phyloP scores from a whole-genome alignment of 1,139 yeast genomes.

The Pichia sp. region DNA sequence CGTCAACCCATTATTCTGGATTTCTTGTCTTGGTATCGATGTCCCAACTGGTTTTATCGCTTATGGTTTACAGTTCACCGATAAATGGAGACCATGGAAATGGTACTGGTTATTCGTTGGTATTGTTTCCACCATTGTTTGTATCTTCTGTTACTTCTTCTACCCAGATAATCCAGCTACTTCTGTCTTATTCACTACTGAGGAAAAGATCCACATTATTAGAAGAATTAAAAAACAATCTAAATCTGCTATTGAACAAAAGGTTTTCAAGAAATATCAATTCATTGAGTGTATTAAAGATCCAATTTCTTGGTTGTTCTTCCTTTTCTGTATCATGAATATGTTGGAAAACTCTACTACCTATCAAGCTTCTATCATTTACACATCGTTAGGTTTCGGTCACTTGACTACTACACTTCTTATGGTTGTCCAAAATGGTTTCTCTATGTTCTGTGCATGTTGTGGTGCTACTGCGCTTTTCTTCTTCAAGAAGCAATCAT shows the following conservation, averaged over 20 bases:
- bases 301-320: conserved; percentile 40
- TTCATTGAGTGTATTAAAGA: conserved; percentile 39
- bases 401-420: conserved; percentile 47
- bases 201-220: conserved; percentile 37
- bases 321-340: conserved; percentile 34
- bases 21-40: conserved; percentile 35
- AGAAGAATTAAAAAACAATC: conserved; percentile 34
- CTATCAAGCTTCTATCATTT: conserved; percentile 40
- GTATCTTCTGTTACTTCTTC: conserved; percentile 28
- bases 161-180: conserved; percentile 39
- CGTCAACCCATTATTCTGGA: conserved; percentile 37
- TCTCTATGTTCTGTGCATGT: conserved; percentile 19
- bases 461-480: conserved; percentile 19
- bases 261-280: conserved; percentile 36
- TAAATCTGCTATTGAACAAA: conserved; percentile 38
- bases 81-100: conserved; percentile 32
- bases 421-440: conserved; percentile 36
- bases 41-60: conserved; percentile 40
- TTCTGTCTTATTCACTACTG: conserved; percentile 33
- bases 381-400: conserved; percentile 34
- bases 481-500: conserved; percentile 30
- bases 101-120: conserved; percentile 37
- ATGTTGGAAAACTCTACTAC: conserved; percentile 41
- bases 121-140: conserved; percentile 33
- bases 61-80: conserved; percentile 35